These are phyloP conservation scores for Leucosporidium scottii DNA, from an alignment of 768 basidiomycete genomes.

Conservation along the genomic window DNA sequence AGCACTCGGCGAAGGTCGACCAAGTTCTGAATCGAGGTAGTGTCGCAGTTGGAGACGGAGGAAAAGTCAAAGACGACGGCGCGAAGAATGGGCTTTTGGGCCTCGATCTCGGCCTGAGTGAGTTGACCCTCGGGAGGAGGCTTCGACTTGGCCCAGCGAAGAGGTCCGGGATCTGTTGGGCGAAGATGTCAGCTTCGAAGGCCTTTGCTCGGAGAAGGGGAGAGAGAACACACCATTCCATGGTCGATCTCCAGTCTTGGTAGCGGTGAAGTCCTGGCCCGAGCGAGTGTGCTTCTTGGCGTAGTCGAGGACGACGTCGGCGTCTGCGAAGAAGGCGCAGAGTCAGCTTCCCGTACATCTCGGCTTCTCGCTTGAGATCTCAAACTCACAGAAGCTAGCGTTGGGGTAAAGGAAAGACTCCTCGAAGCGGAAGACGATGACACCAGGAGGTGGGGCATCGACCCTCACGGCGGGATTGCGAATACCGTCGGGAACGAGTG, in stretches of 20 bases:
- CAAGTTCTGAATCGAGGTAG: slow-evolving; percentile 81
- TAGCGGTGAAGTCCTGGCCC: slow-evolving; percentile 48
- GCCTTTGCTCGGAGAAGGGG: background rate
- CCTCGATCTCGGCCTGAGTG: background rate
- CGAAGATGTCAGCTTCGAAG: background rate
- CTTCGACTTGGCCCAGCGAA: slow-evolving; percentile 4
- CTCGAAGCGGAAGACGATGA: slow-evolving; percentile 84
- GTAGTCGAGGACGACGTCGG: slow-evolving; percentile 67
- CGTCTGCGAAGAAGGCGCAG: slow-evolving; percentile 39
- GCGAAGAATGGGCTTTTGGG: slow-evolving; percentile 54
- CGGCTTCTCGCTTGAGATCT: too few relatives aligned
- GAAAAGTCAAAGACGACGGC: slow-evolving; percentile 91
- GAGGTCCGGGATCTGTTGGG: slow-evolving; percentile 13
- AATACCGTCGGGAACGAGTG: slow-evolving; percentile 52
- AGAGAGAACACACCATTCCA: slow-evolving; percentile 65
- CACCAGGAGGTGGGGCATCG: slow-evolving; percentile 69
- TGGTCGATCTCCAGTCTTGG: slow-evolving; percentile 60
- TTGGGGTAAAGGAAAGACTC: slow-evolving; percentile 50
- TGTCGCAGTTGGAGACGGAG: slow-evolving; percentile 75
- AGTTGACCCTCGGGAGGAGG: background rate
- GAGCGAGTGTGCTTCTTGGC: slow-evolving; percentile 64
- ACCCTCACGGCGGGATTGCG: slow-evolving; percentile 66
- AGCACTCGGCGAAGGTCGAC: slow-evolving; percentile 80
- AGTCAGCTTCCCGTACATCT: too few relatives aligned
- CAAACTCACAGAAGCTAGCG: too few relatives aligned